Evolutionary conservation across 139 green algal species (phyloP).

Genomic region (Tetradesmus obliquus): DNA sequence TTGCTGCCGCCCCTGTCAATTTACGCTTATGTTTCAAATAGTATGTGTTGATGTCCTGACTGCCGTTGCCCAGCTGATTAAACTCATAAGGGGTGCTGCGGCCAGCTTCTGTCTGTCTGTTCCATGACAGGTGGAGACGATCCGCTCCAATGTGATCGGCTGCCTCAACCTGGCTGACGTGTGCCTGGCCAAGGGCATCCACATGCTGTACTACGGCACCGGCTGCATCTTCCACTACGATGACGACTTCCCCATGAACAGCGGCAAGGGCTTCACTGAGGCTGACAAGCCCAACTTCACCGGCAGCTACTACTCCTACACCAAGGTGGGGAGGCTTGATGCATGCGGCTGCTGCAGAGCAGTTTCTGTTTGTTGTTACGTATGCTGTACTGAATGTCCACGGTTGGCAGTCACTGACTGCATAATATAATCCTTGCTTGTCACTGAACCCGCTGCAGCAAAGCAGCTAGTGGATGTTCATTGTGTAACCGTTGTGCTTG

Average conservation of each 20-base stretch:
- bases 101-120: background rate
- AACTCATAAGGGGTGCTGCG: too few species aligned
- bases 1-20: background rate
- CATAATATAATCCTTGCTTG: too few species aligned
- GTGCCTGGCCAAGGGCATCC: slow-evolving; percentile 72
- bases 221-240: slow-evolving; percentile 99
- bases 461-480: too few species aligned
- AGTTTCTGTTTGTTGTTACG: background rate
- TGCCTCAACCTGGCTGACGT: slow-evolving; percentile 94
- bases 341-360: background rate
- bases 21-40: background rate
- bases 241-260: slow-evolving; percentile 79
- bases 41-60: background rate
- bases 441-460: too few species aligned
- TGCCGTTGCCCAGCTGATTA: background rate
- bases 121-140: slow-evolving; percentile 86
- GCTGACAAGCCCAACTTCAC: slow-evolving; percentile 96
- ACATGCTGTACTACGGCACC: slow-evolving; percentile 97
- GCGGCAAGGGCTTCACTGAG: slow-evolving; percentile 95
- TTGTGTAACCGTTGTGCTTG: too few species aligned
- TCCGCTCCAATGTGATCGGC: slow-evolving; percentile 96
- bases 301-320: slow-evolving; percentile 97
- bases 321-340: slow-evolving; percentile 75
- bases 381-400: background rate
- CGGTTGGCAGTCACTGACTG: too few species aligned